Evolutionary conservation across 2,329 filamentous ascomycete genomes (phyloP), one percentile per base, ranked within the genome.

Genomic region (Sporothrix schenckii): DNA sequence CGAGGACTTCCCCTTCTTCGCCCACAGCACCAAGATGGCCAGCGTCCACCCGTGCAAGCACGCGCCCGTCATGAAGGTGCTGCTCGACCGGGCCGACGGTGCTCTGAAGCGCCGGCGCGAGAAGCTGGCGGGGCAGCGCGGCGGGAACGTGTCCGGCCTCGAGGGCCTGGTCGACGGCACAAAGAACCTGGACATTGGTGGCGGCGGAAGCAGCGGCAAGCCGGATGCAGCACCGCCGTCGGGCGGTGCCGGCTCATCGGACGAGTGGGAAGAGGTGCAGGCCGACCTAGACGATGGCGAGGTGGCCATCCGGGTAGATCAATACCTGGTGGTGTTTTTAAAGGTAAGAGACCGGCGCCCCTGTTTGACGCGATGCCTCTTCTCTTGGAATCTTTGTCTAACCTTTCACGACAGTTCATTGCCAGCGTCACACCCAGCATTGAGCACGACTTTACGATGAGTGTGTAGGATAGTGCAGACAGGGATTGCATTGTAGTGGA

Each of bases 31-130:
- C 78, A 97, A 97, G 84, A 99, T 97, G 88, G 95, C 94, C 47
- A 95, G 91, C 44, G 92, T 99, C 16, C 95, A 99, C 78, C 95
- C 95, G 3, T 99, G 95, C 87, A 96, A 95, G 79, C 95, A 99
- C 79, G 95, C 95, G 11, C 91, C 91, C 39, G 95, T 99, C 75
- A 99, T 99, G 95, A 99, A 98, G 83, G 92, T 92, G 27, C 88
- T 99, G 4, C 90, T 99, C 52, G 95, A 98, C 80, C 92, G 95
- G 49, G 95, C 95, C 61, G 94, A 99, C 78, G 93, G 93, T 27
- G 94, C 94, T 0, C 86, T 98, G 69, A 97, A 97, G 80, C 87
- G 97, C 69, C 89, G 94, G 27, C 87, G 93, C 58, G 91, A 94
- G 76, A 97, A 94, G 84, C 84, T 95, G 71, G 80, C 87, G 78